Evolutionary conservation across 2,329 filamentous ascomycete species (phyloP).

Genomic region (Penicillium decumbens): DNA sequence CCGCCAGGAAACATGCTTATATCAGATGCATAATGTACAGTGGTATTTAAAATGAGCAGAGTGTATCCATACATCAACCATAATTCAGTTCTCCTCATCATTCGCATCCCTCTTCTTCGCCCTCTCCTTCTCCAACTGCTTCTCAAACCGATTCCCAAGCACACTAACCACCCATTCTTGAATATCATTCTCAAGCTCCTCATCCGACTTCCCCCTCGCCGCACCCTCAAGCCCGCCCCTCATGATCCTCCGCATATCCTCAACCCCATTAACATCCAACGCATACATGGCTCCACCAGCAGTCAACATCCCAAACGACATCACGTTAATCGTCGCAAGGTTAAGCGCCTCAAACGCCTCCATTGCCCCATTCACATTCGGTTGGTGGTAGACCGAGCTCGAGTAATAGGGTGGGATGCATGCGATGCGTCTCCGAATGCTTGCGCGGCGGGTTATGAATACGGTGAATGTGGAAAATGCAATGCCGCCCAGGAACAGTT

Average conservation of each 20-base stretch:
- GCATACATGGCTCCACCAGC: constrained; percentile 70
- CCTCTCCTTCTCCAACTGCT: constrained; percentile 36
- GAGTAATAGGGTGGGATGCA: constrained; percentile 67
- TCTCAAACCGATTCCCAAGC: constrained; percentile 47
- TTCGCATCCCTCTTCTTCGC: constrained; percentile 19
- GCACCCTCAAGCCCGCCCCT: constrained; percentile 57
- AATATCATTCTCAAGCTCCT: constrained; percentile 50
- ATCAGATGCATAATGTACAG: constrained; percentile 19
- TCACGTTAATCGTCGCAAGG: constrained; percentile 80
- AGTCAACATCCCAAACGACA: constrained; percentile 68
- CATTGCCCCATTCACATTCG: constrained; percentile 56
- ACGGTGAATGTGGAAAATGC: constrained; percentile 70
- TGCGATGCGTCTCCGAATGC: constrained; percentile 58
- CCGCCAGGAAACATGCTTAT: constrained; percentile 8
- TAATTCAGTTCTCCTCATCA: constrained; percentile 7
- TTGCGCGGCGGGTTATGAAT: constrained; percentile 65
- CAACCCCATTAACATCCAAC: constrained; percentile 67
- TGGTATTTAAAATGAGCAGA: constrained; percentile 21
- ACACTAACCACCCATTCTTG: constrained; percentile 51
- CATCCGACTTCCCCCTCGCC: constrained; percentile 45
- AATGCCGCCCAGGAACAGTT: constrained; percentile 68
- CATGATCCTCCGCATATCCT: constrained; percentile 59
- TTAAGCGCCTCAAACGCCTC: constrained; percentile 80
- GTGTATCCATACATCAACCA: constrained; percentile 7
- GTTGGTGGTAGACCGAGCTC: constrained; percentile 43